A percentile compares a stretch with the other conserved stretches of the same genome.
Conservation (phyloP, 306 rosid species). For the Citrullus amarus region DNA sequence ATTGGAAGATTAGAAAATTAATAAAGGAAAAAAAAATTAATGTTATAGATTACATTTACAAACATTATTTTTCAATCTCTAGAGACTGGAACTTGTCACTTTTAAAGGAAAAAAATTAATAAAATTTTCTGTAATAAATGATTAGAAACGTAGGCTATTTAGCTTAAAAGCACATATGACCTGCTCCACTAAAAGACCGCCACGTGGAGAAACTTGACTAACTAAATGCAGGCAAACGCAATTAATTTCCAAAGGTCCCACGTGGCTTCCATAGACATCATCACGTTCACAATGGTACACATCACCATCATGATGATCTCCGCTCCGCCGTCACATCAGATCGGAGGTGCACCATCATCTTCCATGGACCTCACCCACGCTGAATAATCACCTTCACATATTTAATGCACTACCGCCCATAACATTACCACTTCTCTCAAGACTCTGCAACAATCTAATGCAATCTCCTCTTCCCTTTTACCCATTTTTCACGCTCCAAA, state of each 20-base stretch:
- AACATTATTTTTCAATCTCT: too few relatives aligned
- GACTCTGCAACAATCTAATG: neutral
- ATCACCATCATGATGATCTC: slow-evolving; percentile 3
- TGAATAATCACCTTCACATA: neutral
- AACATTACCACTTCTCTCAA: neutral
- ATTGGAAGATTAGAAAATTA: too few relatives aligned
- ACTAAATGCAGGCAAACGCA: neutral
- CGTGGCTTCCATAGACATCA: neutral
- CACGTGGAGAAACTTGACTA: slow-evolving; percentile 1
- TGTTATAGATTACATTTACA: too few relatives aligned
- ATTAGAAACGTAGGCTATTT: too few relatives aligned
- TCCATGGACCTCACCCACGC: neutral
- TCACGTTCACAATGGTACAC: slow-evolving; percentile 1
- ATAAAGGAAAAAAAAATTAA: too few relatives aligned
- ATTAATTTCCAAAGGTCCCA: neutral
- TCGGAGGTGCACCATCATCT: neutral
- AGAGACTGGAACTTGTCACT: too few relatives aligned
- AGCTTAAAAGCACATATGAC: neutral
- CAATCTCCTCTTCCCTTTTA: slow-evolving; percentile 3
- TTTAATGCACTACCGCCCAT: slow-evolving; percentile 3
- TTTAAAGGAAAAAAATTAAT: too few relatives aligned
- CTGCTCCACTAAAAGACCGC: neutral
- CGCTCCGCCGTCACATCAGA: slow-evolving; percentile 6
- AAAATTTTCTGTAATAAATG: too few relatives aligned
- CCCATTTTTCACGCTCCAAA: neutral